Evolutionary conservation across 441 rosid species (phyloP).

Genomic region (Capsella rubella): DNA sequence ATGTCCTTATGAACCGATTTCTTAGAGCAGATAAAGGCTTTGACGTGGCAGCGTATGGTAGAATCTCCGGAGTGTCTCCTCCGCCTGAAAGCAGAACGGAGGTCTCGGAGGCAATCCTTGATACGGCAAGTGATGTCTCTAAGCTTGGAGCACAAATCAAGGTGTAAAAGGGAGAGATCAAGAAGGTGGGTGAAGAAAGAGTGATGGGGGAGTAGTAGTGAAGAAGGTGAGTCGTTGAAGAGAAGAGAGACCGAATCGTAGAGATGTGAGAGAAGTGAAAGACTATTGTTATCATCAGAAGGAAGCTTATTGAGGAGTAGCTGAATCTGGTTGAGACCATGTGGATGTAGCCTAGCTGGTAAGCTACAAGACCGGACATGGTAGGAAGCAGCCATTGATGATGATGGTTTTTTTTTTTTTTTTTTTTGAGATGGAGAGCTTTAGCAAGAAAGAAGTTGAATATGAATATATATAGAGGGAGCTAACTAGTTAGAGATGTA

Average conservation of each 20-base stretch:
- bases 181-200: slow-evolving; percentile 39
- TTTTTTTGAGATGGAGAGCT: slow-evolving; percentile 9
- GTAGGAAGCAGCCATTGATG: slow-evolving; percentile 40
- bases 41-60: slow-evolving; percentile 44
- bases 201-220: slow-evolving; percentile 38
- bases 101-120: slow-evolving; percentile 52
- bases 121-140: slow-evolving; percentile 52
- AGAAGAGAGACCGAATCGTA: slow-evolving; percentile 36
- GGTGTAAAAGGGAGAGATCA: slow-evolving; percentile 49
- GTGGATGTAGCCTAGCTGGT: slow-evolving; percentile 38
- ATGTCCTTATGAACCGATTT: slow-evolving; percentile 39
- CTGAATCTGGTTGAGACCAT: slow-evolving; percentile 37
- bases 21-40: slow-evolving; percentile 48
- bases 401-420: not conserved
- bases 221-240: slow-evolving; percentile 40
- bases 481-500: not conserved
- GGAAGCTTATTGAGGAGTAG: slow-evolving; percentile 39
- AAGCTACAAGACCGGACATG: slow-evolving; percentile 41
- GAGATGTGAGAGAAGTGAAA: slow-evolving; percentile 37
- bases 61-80: slow-evolving; percentile 53
- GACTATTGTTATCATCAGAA: slow-evolving; percentile 11
- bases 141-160: slow-evolving; percentile 59
- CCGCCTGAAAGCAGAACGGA: slow-evolving; percentile 64
- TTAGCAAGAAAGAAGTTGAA: slow-evolving; percentile 28
- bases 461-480: slow-evolving; percentile 30